A percentile compares a stretch with the other conserved stretches of the same genome.
Evolutionary conservation across 2,329 filamentous ascomycete species (phyloP).

Genomic region (Coniochaeta sp.): DNA sequence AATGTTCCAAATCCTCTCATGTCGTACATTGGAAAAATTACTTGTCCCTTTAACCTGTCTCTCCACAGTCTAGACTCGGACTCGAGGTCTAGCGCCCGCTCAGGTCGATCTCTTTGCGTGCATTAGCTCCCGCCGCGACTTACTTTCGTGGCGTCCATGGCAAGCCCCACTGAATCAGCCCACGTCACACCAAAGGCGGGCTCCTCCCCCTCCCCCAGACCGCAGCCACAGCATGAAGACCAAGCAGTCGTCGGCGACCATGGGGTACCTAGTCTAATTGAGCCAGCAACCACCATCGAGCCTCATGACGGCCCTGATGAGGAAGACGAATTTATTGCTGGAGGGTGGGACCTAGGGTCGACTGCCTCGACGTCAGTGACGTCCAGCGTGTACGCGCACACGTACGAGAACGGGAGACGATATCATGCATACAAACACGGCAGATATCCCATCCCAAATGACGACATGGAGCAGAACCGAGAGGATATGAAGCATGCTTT

Average conservation of each 20-base stretch:
- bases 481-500: constrained; percentile 21
- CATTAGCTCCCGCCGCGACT: background rate
- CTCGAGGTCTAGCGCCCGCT: background rate
- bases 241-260: background rate
- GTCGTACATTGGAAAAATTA: background rate
- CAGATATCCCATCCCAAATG: constrained; percentile 17
- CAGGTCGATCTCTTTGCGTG: background rate
- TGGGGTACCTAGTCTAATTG: background rate
- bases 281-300: constrained; percentile 2
- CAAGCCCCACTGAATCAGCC: background rate
- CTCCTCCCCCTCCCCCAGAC: background rate
- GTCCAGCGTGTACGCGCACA: constrained; percentile 9
- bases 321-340: constrained; percentile 11
- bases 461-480: constrained; percentile 21
- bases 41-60: background rate
- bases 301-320: constrained; percentile 5
- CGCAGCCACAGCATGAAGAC: background rate
- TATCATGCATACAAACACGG: constrained; percentile 20
- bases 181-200: background rate
- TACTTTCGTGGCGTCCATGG: background rate
- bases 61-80: background rate
- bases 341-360: constrained; percentile 9
- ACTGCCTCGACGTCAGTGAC: constrained; percentile 2
- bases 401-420: constrained; percentile 9
- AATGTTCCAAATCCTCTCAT: background rate